A percentile compares a stretch with the other conserved stretches of the same genome.
Conservation (phyloP, 1,139 yeast species). For the Saccharomyces hybrid region DNA sequence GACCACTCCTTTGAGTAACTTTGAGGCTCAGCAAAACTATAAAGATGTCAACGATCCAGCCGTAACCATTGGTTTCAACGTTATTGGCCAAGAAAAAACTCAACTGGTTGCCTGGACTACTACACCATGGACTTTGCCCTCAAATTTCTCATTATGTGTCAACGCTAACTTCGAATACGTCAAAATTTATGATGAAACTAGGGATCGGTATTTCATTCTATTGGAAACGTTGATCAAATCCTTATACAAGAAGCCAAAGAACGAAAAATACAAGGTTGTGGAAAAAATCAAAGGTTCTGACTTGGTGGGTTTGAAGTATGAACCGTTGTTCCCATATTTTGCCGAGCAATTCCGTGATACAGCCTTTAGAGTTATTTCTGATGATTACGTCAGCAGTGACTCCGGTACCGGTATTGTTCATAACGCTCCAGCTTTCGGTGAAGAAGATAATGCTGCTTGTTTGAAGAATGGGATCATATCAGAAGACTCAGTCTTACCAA, state of each 20-base stretch:
- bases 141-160: slow-evolving; percentile 89
- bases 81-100: slow-evolving; percentile 72
- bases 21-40: slow-evolving; percentile 97
- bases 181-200: slow-evolving; percentile 84
- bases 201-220: slow-evolving; percentile 70
- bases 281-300: slow-evolving; percentile 75
- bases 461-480: slow-evolving; percentile 64
- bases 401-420: slow-evolving; percentile 99
- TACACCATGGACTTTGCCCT: slow-evolving; percentile 98
- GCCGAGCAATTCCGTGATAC: slow-evolving; percentile 62
- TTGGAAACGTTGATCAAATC: slow-evolving; percentile 75
- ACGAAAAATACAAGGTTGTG: slow-evolving; percentile 77
- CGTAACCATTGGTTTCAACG: slow-evolving; percentile 83
- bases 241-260: slow-evolving; percentile 87
- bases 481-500: slow-evolving; percentile 71
- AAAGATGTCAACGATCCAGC: slow-evolving; percentile 97
- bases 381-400: slow-evolving; percentile 80
- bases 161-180: slow-evolving; percentile 87
- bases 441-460: slow-evolving; percentile 88
- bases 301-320: slow-evolving; percentile 69
- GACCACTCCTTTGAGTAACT: slow-evolving; percentile 93
- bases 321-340: slow-evolving; percentile 78
- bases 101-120: slow-evolving; percentile 96
- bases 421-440: slow-evolving; percentile 99
- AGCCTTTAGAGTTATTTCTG: slow-evolving; percentile 77